phyloP scores from a whole-genome alignment of 495 filamentous ascomycete species.

The Penicillium angulare region DNA sequence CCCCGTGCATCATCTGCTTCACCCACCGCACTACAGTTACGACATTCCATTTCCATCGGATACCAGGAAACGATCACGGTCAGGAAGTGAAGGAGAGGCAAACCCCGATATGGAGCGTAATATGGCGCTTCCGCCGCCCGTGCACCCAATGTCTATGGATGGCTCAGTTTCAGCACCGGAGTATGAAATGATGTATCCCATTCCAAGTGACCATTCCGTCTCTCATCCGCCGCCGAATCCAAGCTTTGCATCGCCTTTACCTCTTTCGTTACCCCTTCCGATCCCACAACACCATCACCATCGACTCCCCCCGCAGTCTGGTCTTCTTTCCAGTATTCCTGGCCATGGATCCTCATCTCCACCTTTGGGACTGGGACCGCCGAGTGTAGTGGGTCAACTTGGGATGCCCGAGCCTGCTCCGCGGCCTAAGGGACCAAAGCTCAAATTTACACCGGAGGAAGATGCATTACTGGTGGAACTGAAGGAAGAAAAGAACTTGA shows the following conservation, averaged over 20 bases:
- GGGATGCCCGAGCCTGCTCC: constrained; percentile 81
- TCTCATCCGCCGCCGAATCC: constrained; percentile 29
- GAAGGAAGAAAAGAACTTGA: constrained; percentile 88
- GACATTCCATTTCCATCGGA: constrained; percentile 24
- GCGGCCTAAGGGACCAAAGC: constrained; percentile 74
- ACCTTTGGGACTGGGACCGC: constrained; percentile 33
- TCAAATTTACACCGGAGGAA: constrained; percentile 89
- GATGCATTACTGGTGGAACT: constrained; percentile 80
- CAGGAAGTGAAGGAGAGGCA: constrained; percentile 26
- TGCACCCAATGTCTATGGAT: constrained; percentile 33
- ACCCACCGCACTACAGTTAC: constrained; percentile 34
- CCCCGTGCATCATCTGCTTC: constrained; percentile 31
- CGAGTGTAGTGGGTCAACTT: constrained; percentile 73
- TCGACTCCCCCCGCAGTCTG: constrained; percentile 62
- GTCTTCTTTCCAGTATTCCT: constrained; percentile 29
- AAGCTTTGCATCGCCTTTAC: constrained; percentile 24
- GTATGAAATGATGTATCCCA: constrained; percentile 32
- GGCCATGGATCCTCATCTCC: constrained; percentile 27
- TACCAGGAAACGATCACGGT: constrained; percentile 32
- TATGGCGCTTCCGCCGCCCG: constrained; percentile 18
- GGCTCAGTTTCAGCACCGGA: constrained; percentile 21
- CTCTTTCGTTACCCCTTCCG: constrained; percentile 30
- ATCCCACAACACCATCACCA: constrained; percentile 64
- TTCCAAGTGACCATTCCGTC: constrained; percentile 26
- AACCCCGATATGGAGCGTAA: constrained; percentile 15